Evolutionary conservation across 2,329 filamentous ascomycete species (phyloP), one percentile per base, ranked within the genome.

Genomic region (Colletotrichum sp.): DNA sequence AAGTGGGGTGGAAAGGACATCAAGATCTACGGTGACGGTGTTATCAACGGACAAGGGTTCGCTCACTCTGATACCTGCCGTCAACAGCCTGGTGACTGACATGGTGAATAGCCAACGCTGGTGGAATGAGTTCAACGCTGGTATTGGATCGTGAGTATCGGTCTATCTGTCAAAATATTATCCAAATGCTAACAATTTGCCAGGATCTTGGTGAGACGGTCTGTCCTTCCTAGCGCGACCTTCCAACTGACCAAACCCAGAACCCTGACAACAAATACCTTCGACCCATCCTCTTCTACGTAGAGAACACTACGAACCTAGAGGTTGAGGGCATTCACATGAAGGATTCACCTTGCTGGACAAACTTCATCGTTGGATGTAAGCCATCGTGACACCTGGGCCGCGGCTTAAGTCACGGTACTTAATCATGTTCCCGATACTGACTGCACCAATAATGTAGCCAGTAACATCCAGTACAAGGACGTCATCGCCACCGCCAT

Each of bases 311-410:
- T 1, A 92, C 90, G 2, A 88, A 90, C 27, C 79, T 92, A 3
- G 86, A 86, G 6, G 86, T 92, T 9, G 85, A 88, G 31, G 90
- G 90, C 3, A 90, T 92, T 70, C 87, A 89, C 21, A 86, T 91
- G 76, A 87, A 91, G 75, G 89, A 91, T 79, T 91, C 89, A 2
- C 90, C 90, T 3, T 91, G 89, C 83, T 92, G 90, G 90, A 91
- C 88, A 3, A 92, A 90, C 78, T 92, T 92, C 77, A 83, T 92
- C 43, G 89, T 92, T 16, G 87, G 87, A 51, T 90, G 72, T 74
- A 55, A 63, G 72, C n/a, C 31, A 38, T 21, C 9, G 3, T 18
- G 6, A 59, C 2, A 5, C 5, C 29, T 59, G 18, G 8, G 43
- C 29, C 24, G 34, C 57, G 55, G 16, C 31, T 54, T 1, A 31